Percentiles rank a stretch among this genome's conserved stretches.
Evolutionary conservation across 768 basidiomycete genomes (phyloP).

Genomic region (Clavulina sp.): DNA sequence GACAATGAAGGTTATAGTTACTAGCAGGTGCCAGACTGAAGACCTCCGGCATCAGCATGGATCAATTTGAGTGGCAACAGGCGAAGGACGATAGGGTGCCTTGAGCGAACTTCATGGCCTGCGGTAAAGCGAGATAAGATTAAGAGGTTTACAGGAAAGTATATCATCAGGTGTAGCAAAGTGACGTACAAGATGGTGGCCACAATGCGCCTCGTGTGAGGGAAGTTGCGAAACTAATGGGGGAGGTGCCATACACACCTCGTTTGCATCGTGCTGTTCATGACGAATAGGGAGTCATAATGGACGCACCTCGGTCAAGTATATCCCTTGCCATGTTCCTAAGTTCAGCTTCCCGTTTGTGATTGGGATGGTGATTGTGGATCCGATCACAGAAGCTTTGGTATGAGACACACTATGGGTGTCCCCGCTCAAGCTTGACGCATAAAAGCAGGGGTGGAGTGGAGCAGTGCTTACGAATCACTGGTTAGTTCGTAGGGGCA

Average conservation of each 20-base stretch:
- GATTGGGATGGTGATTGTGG: constrained; percentile 70
- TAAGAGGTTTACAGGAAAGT: too few relatives aligned
- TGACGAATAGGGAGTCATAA: not conserved
- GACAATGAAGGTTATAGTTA: too few relatives aligned
- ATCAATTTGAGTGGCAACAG: too few relatives aligned
- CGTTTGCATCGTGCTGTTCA: not conserved
- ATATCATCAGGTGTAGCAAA: too few relatives aligned
- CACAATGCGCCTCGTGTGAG: not conserved
- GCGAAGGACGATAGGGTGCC: too few relatives aligned
- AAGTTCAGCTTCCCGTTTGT: constrained; percentile 47
- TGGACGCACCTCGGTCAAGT: not conserved
- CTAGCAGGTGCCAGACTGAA: too few relatives aligned
- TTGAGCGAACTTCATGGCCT: too few relatives aligned
- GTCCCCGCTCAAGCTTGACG: not conserved
- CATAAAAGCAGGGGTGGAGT: not conserved
- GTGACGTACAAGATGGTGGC: not conserved
- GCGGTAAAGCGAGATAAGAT: too few relatives aligned
- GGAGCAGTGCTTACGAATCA: constrained; percentile 42
- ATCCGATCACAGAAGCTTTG: constrained; percentile 71
- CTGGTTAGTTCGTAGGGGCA: constrained; percentile 20
- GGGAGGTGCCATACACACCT: not conserved
- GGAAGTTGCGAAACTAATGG: not conserved
- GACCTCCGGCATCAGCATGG: too few relatives aligned
- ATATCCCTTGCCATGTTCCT: constrained; percentile 72
- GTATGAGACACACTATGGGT: constrained; percentile 66